Evolutionary conservation across 2,329 filamentous ascomycete genomes (phyloP), one percentile per base, ranked within the genome.

Genomic region (Pseudogymnoascus pannorum): DNA sequence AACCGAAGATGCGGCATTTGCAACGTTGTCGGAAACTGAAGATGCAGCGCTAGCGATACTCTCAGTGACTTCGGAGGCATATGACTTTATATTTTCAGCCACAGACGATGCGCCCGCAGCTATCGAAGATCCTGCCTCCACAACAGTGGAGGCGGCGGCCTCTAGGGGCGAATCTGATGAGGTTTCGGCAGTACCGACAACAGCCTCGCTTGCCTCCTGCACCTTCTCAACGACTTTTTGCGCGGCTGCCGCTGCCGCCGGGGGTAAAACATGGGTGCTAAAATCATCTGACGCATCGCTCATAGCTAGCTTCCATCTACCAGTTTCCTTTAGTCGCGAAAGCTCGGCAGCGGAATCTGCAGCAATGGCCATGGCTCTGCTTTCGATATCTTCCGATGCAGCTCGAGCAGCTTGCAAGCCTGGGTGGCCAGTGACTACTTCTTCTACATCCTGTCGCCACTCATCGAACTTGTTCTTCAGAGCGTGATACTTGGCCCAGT

Each of bases 401-500:
- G 85, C 79, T 68, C 88, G 86, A 16, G 91, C 89, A 60, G 84
- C 77, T 18, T 81, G 77, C 11, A 97, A 79, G 24, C 84, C 86
- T 7, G 88, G 83, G 71, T 97, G 89, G 3, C 85, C 81, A 63
- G 88, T 82, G 38, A 91, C 89, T 60, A 92, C 83, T 62, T 86
- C 80, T 71, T 91, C 87, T 57, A 99, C 86, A 67, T 95, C 90
- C 35, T 84, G 80, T 61, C 90, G 88, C 92, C 93, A 97, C 69
- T 91, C 85, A 57, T 88, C 87, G 59, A 97, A 89, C 11, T 89
- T 87, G 60, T 83, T 84, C 77, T 90, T 95, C 62, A 99, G 79
- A 63, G 89, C 85, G 73, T 97, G 92, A 71, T 96, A 99, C 73
- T 93, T 94, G 63, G 88, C 85, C 94, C 94, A 99, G 73, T 99